Evolutionary conservation across 1,284 basidiomycete genomes (phyloP).

Genomic region (Amylostereum areolatum): DNA sequence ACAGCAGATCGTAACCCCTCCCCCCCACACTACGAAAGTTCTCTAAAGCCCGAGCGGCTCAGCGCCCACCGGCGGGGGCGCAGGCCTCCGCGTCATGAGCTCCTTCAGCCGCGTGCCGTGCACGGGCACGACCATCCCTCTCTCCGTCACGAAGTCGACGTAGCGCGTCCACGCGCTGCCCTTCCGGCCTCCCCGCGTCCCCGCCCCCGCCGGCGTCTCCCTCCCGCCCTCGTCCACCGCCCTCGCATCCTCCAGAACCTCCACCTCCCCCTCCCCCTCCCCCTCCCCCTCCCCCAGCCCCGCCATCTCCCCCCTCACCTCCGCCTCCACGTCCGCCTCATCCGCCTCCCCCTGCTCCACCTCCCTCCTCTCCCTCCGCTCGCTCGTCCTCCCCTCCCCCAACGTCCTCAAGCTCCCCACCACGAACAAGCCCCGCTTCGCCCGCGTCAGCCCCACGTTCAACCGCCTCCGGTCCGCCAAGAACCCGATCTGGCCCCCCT

Average conservation of each 20-base stretch:
- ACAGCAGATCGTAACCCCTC: too few species aligned
- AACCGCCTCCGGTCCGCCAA: conserved; percentile 82
- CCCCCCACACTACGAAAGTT: too few species aligned
- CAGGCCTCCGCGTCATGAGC: too few species aligned
- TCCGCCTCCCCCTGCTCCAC: conserved; percentile 13
- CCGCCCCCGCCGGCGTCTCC: conserved; percentile 27
- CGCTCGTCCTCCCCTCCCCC: conserved; percentile 34
- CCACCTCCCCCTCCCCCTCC: conserved; percentile 81
- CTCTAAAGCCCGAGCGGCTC: too few species aligned
- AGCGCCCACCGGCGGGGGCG: too few species aligned
- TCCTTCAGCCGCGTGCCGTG: conserved; percentile 32
- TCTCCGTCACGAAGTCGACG: conserved; percentile 44
- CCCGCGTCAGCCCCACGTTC: conserved; percentile 86
- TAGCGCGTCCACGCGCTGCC: conserved; percentile 56
- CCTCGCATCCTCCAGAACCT: conserved; percentile 81
- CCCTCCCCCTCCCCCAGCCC: conserved; percentile 79
- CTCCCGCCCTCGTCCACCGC: conserved; percentile 56
- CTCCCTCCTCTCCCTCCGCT: conserved; percentile 13
- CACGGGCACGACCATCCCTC: conserved; percentile 46
- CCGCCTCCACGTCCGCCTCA: conserved; percentile 25
- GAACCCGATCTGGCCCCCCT: conserved; percentile 75
- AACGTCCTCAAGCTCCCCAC: conserved; percentile 75
- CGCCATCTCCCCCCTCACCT: conserved; percentile 87
- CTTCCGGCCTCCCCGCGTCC: conserved; percentile 17
- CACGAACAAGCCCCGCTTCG: conserved; percentile 78